phyloP scores from a whole-genome alignment of 148 eudicot species.

The Euryodendron excelsum region DNA sequence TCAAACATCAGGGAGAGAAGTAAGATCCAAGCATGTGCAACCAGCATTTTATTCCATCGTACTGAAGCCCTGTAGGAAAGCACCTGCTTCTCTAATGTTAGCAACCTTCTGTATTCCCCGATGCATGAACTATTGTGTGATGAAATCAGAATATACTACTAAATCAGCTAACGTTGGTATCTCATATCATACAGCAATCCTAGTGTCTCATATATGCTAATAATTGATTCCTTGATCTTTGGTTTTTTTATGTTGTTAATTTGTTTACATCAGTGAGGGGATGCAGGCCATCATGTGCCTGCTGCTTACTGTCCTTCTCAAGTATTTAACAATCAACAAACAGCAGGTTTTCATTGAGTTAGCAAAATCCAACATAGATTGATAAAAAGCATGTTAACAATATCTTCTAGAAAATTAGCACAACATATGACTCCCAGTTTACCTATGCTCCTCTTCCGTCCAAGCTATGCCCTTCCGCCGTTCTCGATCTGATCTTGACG shows the following conservation, averaged over 20 bases:
- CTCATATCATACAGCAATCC: not conserved
- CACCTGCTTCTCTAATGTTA: not conserved
- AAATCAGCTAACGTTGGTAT: not conserved
- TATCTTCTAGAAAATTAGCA: slow-evolving; percentile 6
- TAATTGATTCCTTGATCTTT: not conserved
- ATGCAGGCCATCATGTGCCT: no score
- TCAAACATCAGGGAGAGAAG: not conserved
- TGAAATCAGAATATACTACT: not conserved
- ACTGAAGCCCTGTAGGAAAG: not conserved
- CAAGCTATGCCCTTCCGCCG: slow-evolving; percentile 83
- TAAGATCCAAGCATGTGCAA: not conserved
- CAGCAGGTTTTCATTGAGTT: not conserved
- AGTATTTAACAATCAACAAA: not conserved
- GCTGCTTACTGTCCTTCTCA: no score
- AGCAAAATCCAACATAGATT: not conserved
- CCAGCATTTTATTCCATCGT: not conserved
- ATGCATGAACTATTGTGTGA: not conserved
- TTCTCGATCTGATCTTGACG: slow-evolving; percentile 53
- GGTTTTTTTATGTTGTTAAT: not conserved
- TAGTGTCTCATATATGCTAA: not conserved
- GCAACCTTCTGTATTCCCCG: not conserved
- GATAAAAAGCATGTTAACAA: not conserved
- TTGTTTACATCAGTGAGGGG: no score
- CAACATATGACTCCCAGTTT: slow-evolving; percentile 5
- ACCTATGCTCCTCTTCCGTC: slow-evolving; percentile 98